Evolutionary conservation across 2,329 filamentous ascomycete species (phyloP), one percentile per base, ranked within the genome.

Genomic region (Podosphaera fusca): DNA sequence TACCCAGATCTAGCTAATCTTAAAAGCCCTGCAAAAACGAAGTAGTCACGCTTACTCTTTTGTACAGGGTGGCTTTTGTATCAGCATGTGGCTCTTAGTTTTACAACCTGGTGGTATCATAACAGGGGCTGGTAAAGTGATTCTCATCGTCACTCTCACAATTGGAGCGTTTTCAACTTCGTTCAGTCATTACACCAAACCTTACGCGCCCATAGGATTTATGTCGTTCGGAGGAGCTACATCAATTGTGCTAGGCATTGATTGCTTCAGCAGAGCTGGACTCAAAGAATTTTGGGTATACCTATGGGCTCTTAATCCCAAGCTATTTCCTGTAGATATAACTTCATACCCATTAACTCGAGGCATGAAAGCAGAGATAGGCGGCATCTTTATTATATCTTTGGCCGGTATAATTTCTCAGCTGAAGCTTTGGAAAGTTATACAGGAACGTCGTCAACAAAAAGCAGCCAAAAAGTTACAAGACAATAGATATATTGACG

Each of bases 201-300:
- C 80, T 9, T 90, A 90, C 68, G 83, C 81, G 1, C 71, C 94
- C 54, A 90, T 95, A 42, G 73, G 73, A 10, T 79, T 79, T 53
- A 87, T 87, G 10, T 79, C 89, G 0, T 94, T 95, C 66, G 76
- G 80, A 3, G 90, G 90, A 6, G 83, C 87, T 2, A 95, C 87
- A 0, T 79, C 79, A 2, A 74, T 84, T 0, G 78, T 94, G 12
- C 70, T 96, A 2, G 90, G 90, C 2, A 85, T 96, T 58, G 90
- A 96, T 67, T 94, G 87, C 69, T 94, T 90, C 64, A 90, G 82
- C 64, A 75, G 81, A 60, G 87, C 88, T n/a, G 90, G 90, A 0
- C 72, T 94, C 63, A 95, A 95, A 68, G 90, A 96, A 68, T 95
- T 95, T 63, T 96, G 90, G 90, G 77, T 87, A 4, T 96, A 94